Conservation (phyloP, 2,329 filamentous ascomycete species). For the Hirsutella thompsonii region DNA sequence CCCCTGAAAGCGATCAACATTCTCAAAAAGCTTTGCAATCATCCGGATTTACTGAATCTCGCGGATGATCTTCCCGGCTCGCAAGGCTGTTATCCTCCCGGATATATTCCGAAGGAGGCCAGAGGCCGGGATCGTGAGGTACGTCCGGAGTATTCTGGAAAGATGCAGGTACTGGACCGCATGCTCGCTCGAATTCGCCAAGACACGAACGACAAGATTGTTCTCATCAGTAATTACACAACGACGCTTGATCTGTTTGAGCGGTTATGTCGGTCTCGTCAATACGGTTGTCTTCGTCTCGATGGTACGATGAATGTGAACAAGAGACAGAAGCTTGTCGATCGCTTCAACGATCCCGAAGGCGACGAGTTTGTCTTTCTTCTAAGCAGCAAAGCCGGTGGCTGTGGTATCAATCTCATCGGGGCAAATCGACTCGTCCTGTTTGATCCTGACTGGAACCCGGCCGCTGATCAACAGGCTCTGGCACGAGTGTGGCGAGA, state of each 20-base stretch:
- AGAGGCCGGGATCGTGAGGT: slow-evolving; percentile 84
- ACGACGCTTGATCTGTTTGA: slow-evolving; percentile 93
- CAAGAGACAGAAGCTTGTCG: slow-evolving; percentile 92
- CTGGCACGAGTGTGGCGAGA: slow-evolving; percentile 97
- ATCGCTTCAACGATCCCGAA: slow-evolving; percentile 92
- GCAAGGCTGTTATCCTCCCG: slow-evolving; percentile 68
- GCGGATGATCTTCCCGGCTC: slow-evolving; percentile 76
- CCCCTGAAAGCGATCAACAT: slow-evolving; percentile 93
- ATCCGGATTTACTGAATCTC: slow-evolving; percentile 82
- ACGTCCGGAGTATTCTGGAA: slow-evolving; percentile 92
- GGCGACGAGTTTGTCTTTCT: slow-evolving; percentile 88
- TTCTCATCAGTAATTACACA: slow-evolving; percentile 97
- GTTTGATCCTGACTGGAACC: slow-evolving; percentile 97
- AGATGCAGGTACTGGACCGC: slow-evolving; percentile 95
- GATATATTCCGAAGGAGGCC: slow-evolving; percentile 78
- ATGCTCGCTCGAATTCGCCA: slow-evolving; percentile 94
- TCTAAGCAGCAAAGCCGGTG: slow-evolving; percentile 92
- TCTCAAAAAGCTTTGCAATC: slow-evolving; percentile 96
- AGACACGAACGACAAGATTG: slow-evolving; percentile 98
- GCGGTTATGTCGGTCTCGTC: slow-evolving; percentile 69
- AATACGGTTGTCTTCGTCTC: slow-evolving; percentile 76
- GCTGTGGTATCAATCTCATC: slow-evolving; percentile 90
- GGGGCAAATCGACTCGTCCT: slow-evolving; percentile 89
- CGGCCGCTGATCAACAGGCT: slow-evolving; percentile 92
- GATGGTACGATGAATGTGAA: slow-evolving; percentile 97